These are phyloP conservation scores for Ophiorrhiza pumila DNA, from an alignment of 257 asterid genomes.

Conservation along the genomic window DNA sequence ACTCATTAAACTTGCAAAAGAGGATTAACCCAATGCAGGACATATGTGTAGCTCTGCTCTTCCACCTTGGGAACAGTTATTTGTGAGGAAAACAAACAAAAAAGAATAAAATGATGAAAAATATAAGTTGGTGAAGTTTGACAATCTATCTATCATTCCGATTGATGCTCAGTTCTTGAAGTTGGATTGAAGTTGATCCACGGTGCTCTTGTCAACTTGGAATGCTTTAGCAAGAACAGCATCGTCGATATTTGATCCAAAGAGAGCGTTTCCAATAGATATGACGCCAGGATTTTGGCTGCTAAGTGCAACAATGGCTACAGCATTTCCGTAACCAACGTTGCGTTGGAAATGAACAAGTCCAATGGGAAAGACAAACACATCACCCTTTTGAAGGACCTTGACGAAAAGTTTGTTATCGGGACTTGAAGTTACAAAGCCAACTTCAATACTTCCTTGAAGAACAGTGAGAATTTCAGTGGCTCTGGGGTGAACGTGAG, in stretches of 20 bases:
- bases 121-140: too few relatives aligned
- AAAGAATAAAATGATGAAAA: too few relatives aligned
- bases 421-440: neutral
- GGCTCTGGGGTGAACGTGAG: conserved; percentile 12
- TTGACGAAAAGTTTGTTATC: conserved; percentile 12
- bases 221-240: conserved; percentile 2
- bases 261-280: neutral
- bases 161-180: too few relatives aligned
- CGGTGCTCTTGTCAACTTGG: conserved; percentile 5
- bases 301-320: neutral
- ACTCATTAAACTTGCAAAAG: too few relatives aligned
- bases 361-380: conserved; percentile 6
- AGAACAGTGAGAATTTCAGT: neutral
- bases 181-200: neutral
- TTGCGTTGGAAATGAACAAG: conserved; percentile 10
- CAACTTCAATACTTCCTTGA: conserved; percentile 9
- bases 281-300: conserved; percentile 4
- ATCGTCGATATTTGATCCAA: conserved; percentile 1
- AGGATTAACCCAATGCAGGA: too few relatives aligned
- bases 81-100: too few relatives aligned
- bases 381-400: conserved; percentile 10
- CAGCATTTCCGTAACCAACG: conserved; percentile 1
- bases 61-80: too few relatives aligned
- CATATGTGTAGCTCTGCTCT: too few relatives aligned
- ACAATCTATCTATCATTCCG: too few relatives aligned